phyloP scores from a whole-genome alignment of 2,329 filamentous ascomycete species.

The Alternaria atra region DNA sequence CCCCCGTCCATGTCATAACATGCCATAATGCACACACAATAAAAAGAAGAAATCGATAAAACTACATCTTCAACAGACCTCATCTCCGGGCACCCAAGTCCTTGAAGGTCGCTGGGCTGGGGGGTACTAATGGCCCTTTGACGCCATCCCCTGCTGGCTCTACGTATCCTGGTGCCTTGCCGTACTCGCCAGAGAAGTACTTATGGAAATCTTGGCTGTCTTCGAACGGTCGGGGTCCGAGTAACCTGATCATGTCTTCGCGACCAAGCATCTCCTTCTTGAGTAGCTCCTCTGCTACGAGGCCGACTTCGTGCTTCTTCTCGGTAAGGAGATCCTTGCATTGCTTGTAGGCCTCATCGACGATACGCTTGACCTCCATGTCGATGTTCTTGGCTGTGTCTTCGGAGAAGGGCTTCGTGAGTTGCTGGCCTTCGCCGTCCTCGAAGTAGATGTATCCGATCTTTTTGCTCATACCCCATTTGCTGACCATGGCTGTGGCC shows the following conservation, averaged over 20 bases:
- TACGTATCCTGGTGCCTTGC: conserved; percentile 45
- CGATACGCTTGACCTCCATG: conserved; percentile 86
- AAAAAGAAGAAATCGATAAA: background rate
- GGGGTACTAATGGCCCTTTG: conserved; percentile 48
- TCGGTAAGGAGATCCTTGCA: conserved; percentile 83
- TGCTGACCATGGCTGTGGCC: conserved; percentile 98
- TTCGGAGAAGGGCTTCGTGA: conserved; percentile 96
- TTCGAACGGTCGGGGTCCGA: conserved; percentile 84
- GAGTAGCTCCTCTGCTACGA: conserved; percentile 92
- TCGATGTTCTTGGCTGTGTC: conserved; percentile 93
- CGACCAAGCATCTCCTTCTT: conserved; percentile 89
- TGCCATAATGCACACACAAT: background rate
- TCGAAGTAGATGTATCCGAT: conserved; percentile 93
- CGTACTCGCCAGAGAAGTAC: conserved; percentile 72
- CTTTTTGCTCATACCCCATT: conserved; percentile 97
- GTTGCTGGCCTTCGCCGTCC: conserved; percentile 77
- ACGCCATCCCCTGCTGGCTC: conserved; percentile 46
- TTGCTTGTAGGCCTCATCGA: conserved; percentile 91
- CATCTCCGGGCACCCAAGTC: conserved; percentile 18
- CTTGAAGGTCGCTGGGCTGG: conserved; percentile 36
- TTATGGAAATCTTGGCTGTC: conserved; percentile 91
- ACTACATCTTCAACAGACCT: background rate
- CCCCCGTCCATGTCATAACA: conserved; percentile 3
- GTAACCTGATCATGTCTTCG: conserved; percentile 89
- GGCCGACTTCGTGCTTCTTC: conserved; percentile 87